Conservation (phyloP, 2,329 filamentous ascomycete species). For the Fusarium sp. region DNA sequence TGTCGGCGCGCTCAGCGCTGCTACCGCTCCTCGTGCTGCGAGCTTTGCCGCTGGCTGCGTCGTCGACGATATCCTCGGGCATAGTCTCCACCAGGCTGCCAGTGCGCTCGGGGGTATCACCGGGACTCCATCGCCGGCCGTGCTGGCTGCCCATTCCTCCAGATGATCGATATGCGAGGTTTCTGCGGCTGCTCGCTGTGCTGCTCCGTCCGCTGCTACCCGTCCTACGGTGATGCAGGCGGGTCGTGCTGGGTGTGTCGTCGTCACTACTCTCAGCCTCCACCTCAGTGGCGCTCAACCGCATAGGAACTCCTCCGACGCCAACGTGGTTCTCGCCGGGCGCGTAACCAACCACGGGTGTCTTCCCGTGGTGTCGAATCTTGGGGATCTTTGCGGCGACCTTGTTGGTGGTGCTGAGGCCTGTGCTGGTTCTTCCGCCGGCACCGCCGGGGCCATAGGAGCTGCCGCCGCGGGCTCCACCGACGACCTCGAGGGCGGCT, state of each 20-base stretch:
- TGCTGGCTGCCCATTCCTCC: constrained; percentile 58
- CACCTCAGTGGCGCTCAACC: constrained; percentile 94
- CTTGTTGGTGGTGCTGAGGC: constrained; percentile 70
- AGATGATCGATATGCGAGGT: constrained; percentile 63
- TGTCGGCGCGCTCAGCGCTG: constrained; percentile 71
- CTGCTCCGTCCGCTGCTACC: constrained; percentile 83
- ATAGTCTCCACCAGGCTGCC: constrained; percentile 64
- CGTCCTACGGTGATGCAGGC: constrained; percentile 74
- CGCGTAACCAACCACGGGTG: constrained; percentile 81
- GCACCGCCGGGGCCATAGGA: constrained; percentile 57
- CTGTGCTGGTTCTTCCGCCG: constrained; percentile 69
- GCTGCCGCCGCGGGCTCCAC: constrained; percentile 64
- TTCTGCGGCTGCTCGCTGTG: constrained; percentile 65
- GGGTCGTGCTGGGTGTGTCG: constrained; percentile 62
- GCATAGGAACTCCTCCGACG: constrained; percentile 85
- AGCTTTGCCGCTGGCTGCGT: constrained; percentile 61
- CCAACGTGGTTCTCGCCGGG: constrained; percentile 81
- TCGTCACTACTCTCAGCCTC: constrained; percentile 88
- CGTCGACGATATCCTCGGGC: constrained; percentile 52
- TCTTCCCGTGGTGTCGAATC: constrained; percentile 88
- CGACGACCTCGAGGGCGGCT: constrained; percentile 85
- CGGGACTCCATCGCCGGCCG: constrained; percentile 63
- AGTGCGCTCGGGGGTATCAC: constrained; percentile 67
- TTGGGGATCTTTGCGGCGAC: constrained; percentile 91
- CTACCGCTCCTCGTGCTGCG: constrained; percentile 67